phyloP scores from a whole-genome alignment of 2,329 filamentous ascomycete species.

The Penicillium carneum region DNA sequence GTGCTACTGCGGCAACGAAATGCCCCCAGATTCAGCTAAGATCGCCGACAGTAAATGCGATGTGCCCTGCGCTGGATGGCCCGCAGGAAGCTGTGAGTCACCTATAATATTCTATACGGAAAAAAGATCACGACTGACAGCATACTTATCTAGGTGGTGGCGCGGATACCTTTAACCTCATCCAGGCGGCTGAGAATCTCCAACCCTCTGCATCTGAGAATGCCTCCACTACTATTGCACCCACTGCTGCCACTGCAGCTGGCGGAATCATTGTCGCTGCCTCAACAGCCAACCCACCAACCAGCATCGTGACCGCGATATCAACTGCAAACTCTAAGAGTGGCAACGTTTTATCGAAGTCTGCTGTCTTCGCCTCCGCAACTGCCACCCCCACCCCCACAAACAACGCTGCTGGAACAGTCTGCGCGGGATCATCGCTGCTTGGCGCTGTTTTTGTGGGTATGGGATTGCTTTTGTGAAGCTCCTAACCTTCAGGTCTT shows the following conservation, averaged over 20 bases:
- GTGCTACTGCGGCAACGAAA: conserved; percentile 37
- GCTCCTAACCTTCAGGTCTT: neutral
- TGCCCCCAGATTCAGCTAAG: conserved; percentile 27
- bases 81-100: conserved; percentile 33
- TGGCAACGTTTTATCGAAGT: conserved; percentile 19
- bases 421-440: conserved; percentile 30
- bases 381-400: conserved; percentile 26
- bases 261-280: conserved; percentile 35
- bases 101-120: neutral
- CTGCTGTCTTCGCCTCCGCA: conserved; percentile 7
- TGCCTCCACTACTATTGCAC: conserved; percentile 5
- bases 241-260: conserved; percentile 27
- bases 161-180: conserved; percentile 28
- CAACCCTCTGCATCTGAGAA: conserved; percentile 14
- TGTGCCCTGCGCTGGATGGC: conserved; percentile 31
- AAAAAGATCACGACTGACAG: neutral
- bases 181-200: conserved; percentile 18
- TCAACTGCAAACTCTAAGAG: conserved; percentile 21
- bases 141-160: conserved; percentile 28
- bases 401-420: conserved; percentile 27
- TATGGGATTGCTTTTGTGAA: conserved; percentile 32
- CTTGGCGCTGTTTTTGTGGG: conserved; percentile 30
- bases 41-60: conserved; percentile 35
- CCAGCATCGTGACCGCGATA: conserved; percentile 35
- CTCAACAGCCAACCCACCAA: conserved; percentile 21